Conservation (phyloP, 2,329 filamentous ascomycete species). For the Claviceps digitariae region DNA sequence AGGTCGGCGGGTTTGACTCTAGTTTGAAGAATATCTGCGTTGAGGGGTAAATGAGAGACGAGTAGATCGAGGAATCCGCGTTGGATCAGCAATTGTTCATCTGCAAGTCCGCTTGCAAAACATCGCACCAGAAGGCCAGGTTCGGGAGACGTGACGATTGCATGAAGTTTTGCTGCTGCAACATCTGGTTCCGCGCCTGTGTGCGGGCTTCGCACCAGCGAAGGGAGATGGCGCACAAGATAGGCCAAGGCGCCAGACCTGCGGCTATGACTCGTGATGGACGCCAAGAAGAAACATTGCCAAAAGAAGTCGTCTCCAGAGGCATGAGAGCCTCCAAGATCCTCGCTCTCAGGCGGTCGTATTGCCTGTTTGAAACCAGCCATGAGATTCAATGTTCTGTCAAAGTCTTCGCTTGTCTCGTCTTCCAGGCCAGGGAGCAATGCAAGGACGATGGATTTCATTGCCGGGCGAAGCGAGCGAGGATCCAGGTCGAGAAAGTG, state of each 20-base stretch:
- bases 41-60: constrained; percentile 76
- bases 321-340: constrained; percentile 37
- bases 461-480: constrained; percentile 62
- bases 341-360: constrained; percentile 37
- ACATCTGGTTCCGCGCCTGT: constrained; percentile 6
- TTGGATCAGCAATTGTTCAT: constrained; percentile 84
- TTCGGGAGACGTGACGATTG: constrained; percentile 73
- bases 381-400: constrained; percentile 66
- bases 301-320: constrained; percentile 81
- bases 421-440: constrained; percentile 86
- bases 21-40: constrained; percentile 66
- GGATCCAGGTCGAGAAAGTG: constrained; percentile 63
- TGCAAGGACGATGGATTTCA: constrained; percentile 84
- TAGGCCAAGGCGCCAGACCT: constrained; percentile 82
- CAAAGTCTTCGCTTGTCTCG: constrained; percentile 94
- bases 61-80: constrained; percentile 86
- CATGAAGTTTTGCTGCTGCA: constrained; percentile 32
- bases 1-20: constrained; percentile 62
- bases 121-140: constrained; percentile 81
- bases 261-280: constrained; percentile 76
- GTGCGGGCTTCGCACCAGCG: constrained; percentile 12
- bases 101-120: constrained; percentile 78
- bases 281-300: constrained; percentile 92
- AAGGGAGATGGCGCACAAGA: constrained; percentile 62
- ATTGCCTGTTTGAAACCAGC: constrained; percentile 63